Evolutionary conservation across 441 rosid genomes (phyloP), one percentile per base, ranked within the genome.

Genomic region (Populus trichocarpa): DNA sequence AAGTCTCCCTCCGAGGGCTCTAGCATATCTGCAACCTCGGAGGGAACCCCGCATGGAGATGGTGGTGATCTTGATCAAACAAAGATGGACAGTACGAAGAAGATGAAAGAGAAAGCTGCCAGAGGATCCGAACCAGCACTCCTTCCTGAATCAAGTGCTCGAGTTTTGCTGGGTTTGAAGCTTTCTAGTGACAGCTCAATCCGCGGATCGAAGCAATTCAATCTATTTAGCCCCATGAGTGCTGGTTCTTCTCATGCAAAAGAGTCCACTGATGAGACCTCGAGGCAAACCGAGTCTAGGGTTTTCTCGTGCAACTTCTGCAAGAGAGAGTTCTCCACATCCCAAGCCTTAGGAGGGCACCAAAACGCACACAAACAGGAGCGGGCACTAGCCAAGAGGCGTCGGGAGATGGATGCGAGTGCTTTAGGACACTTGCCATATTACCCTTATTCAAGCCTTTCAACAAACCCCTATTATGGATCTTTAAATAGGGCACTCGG

Each of bases 291-390:
- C 2, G 67, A 23, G 65, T 16, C 74, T 32, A 83, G 75, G 86
- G 82, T 78, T 82, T 92, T 82, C 78, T 11, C 88, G 2, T 92
- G 93, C 85, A 82, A 74, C 71, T 87, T 83, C 36, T 92, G 97
- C 72, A 81, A 80, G 25, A 85, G 88, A 75, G 85, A 85, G 13
- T 89, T 92, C 83, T 82, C 97, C 3, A 86, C 91, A 1, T 88
- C 91, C 9, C 97, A 92, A 77, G 97, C 97, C 23, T 79, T 92
- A 11, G 97, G 97, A 1, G 95, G 97, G 33, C 97, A 92, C 80
- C 97, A 92, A 67, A 92, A 92, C 36, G 97, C 95, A 0, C 94
- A 91, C 73, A 92, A 85, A 77, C 89, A 83, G 67, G 97, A 91
- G 84, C 81, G 95, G 2, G 86, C 82, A 0, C 53, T 86, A 36